Conservation (phyloP, 768 basidiomycete genomes). For the Naganishia randhawae region DNA sequence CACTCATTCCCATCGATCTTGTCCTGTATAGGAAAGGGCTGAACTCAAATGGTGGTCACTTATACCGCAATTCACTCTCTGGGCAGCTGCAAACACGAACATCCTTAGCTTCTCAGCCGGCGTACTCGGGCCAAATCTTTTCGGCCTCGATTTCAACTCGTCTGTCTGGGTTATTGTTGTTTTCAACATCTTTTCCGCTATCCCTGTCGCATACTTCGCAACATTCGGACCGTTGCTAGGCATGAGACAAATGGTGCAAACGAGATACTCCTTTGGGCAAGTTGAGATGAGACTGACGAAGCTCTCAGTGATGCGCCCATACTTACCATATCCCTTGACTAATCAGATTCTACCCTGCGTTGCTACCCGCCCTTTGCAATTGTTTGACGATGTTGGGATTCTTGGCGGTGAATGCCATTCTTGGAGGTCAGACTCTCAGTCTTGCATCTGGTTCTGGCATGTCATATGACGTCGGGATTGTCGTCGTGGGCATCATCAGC, state of each 20-base stretch:
- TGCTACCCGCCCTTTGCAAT: constrained; percentile 55
- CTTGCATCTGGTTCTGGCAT: constrained; percentile 58
- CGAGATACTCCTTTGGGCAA: constrained; percentile 60
- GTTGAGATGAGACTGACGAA: constrained; percentile 47
- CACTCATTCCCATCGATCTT: neutral
- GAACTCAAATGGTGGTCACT: constrained; percentile 39
- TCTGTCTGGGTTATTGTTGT: constrained; percentile 63
- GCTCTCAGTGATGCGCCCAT: neutral
- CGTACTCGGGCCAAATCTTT: constrained; percentile 64
- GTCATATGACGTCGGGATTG: constrained; percentile 58
- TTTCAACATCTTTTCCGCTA: constrained; percentile 63
- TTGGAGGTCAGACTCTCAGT: constrained; percentile 66
- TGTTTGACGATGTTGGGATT: constrained; percentile 63
- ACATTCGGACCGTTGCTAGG: constrained; percentile 77
- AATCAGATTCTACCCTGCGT: constrained; percentile 49
- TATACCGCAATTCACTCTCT: constrained; percentile 44
- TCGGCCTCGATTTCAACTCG: constrained; percentile 61
- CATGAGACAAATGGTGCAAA: constrained; percentile 74
- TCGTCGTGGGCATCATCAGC: constrained; percentile 45
- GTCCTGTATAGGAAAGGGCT: constrained; percentile 37
- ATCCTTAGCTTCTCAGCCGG: constrained; percentile 54
- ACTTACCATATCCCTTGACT: constrained; percentile 17
- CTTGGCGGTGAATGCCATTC: constrained; percentile 64
- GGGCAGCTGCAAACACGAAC: constrained; percentile 46
- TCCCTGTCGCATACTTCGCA: constrained; percentile 62